Conservation (phyloP, 768 basidiomycete genomes). For the Phylloporus sp. region DNA sequence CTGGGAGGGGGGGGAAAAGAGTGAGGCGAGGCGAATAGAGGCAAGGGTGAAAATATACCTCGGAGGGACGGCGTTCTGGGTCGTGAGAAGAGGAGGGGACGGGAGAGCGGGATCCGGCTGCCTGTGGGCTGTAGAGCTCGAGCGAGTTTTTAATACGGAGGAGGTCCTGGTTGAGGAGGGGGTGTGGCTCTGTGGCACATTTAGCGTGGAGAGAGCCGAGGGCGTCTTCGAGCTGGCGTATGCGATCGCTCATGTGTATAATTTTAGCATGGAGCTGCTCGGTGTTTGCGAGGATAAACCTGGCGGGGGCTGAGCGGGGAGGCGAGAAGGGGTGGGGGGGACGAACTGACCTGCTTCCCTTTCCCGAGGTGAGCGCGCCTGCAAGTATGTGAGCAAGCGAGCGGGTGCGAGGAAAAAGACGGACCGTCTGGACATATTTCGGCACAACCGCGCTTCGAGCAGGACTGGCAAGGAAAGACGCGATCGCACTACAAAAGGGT, state of each 20-base stretch:
- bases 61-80: constrained; percentile 15
- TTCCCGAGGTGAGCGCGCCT: constrained; percentile 59
- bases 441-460: constrained; percentile 60
- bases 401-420: neutral
- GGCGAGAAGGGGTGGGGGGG: neutral
- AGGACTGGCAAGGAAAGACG: constrained; percentile 62
- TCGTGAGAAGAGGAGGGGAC: constrained; percentile 13
- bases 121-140: constrained; percentile 48
- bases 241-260: constrained; percentile 54
- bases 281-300: constrained; percentile 65
- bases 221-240: constrained; percentile 60
- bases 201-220: constrained; percentile 42
- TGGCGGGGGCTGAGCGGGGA: constrained; percentile 23
- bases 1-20: constrained; percentile 11
- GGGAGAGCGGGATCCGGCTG: constrained; percentile 10
- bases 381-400: constrained; percentile 1
- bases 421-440: constrained; percentile 57
- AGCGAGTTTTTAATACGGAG: constrained; percentile 62
- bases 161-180: constrained; percentile 54
- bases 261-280: constrained; percentile 64
- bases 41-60: constrained; percentile 13
- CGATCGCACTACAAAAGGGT: constrained; percentile 50
- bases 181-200: constrained; percentile 41
- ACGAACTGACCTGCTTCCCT: constrained; percentile 51
- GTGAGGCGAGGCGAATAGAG: neutral